These are phyloP conservation scores for Chaetomium cochliodes DNA, from an alignment of 495 filamentous ascomycete species.

Conservation along the genomic window DNA sequence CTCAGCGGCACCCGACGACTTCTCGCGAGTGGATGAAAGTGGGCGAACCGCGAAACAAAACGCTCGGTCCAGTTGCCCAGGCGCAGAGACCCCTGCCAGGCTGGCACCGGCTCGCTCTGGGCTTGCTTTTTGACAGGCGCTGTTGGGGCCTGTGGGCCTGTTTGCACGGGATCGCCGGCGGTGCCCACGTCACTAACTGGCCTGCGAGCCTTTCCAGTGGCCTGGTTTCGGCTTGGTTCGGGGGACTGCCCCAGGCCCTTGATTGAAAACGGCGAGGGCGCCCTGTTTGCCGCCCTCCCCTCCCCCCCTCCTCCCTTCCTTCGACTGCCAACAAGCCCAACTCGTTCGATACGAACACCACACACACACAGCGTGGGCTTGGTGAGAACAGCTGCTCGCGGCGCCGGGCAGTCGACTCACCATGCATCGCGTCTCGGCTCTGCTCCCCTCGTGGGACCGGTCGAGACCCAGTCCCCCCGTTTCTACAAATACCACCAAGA, in stretches of 20 bases:
- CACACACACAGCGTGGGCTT: neutral
- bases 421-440: constrained; percentile 53
- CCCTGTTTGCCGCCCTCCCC: constrained; percentile 4
- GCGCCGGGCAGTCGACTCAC: constrained; percentile 25
- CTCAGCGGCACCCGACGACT: neutral
- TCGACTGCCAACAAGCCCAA: neutral
- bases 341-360: neutral
- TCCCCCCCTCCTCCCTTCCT: neutral
- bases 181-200: constrained; percentile 23
- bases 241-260: neutral
- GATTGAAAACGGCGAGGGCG: constrained; percentile 15
- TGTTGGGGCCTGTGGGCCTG: constrained; percentile 4
- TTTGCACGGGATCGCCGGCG: constrained; percentile 19
- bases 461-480: constrained; percentile 30
- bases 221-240: constrained; percentile 3
- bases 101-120: neutral
- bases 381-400: constrained; percentile 20
- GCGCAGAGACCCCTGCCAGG: constrained; percentile 8
- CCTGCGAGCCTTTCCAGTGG: constrained; percentile 7
- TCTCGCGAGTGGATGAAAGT: neutral
- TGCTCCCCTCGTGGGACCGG: constrained; percentile 53
- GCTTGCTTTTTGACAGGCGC: constrained; percentile 10
- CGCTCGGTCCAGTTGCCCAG: constrained; percentile 7
- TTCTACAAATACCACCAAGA: constrained; percentile 20
- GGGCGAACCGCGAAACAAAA: neutral